Evolutionary conservation across 2,329 filamentous ascomycete species (phyloP), one percentile per base, ranked within the genome.

Genomic region (Cordyceps farinosa): DNA sequence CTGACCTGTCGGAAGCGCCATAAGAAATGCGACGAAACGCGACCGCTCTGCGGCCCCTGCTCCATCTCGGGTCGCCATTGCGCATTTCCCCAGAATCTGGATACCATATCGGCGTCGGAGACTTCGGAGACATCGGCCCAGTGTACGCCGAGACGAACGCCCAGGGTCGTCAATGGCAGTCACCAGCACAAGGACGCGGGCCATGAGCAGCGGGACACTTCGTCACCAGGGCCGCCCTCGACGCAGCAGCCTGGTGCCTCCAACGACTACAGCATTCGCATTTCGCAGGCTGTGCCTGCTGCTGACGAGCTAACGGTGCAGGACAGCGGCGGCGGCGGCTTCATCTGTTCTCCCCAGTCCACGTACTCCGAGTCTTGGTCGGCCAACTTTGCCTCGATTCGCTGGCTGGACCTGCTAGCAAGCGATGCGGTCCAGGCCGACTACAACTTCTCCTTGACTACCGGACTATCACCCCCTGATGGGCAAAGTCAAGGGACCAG

Each of bases 21-120:
- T 65, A 79, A 82, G 68, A 83, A 83, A 71, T 83, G 80, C 68
- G 80, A 81, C 66, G 80, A 82, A 70, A 72, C 71, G 42, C 77
- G 66, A 45, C 68, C 69, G 2, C 57, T 69, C 22, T 71, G 69
- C 54, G 68, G 69, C 15, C 68, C 69, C 17, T 71, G 69, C 61
- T 65, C 60, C 34, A 64, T 68, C 32, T 68, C 69, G 38, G 66
- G 60, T 38, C 69, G 70, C 34, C 51, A 64, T 11, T 71, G 70
- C 48, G 65, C 68, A 44, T 71, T 66, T 38, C 67, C 65, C 32
- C 36, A 53, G 6, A 34, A 52, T 55, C 27, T 48, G 17, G 62
- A 54, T 10, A 38, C 56, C n/a, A 47, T 48, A 27, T 44, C 64
- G 32, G 22, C 34, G 13, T 53, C 22, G 5, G 34, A n/a, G 47